Evolutionary conservation across 2,329 filamentous ascomycete genomes (phyloP), one percentile per base, ranked within the genome.

Genomic region (Sarocladium strictum): DNA sequence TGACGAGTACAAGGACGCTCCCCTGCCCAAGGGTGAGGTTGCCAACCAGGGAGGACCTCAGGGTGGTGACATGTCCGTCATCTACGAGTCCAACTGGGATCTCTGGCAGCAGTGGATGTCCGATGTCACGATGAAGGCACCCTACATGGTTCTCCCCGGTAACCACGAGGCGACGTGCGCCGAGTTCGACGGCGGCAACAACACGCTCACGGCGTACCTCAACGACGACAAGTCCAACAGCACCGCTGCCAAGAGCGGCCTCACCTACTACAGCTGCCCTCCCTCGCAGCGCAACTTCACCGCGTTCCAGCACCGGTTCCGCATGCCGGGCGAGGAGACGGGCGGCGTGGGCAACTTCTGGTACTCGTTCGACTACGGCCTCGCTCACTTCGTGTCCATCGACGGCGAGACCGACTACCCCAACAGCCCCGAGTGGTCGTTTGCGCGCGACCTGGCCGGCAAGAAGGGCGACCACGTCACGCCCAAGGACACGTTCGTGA

Each of bases 211-310:
- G 3, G 43, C 43, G 5, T 47, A 47, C 43, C 43, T 47, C 43
- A 29, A 27, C 43, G 24, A 47, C 24, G n/a, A 29, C 43, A 47
- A 47, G 43, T 11, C 24, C 43, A 47, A 47, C 43, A 47, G 43
- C 43, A 47, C 43, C 4, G 43, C 43, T n/a, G 9, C 43, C 23
- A 29, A 26, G 43, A 17, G 15, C 7, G 29, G 29, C n/a, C 23
- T 47, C 23, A 65, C 65, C 11, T 64, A 63, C 5, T 60, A 60
- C 6, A 59, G 75, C 2, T 81, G 78, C 59, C 73, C 75, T 0
- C 65, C 69, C 2, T 80, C 80, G 5, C 80, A 84, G 62, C 75
- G 71, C 59, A 84, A 84, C 65, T 84, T 84, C 63, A 83, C 79
- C 3, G 80, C 81, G 57, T 83, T 79, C 65, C 73, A 77, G 70